Base-by-base conservation (phyloP, 1,139 yeast species). In the Pneumocystis wakefieldiae region DNA sequence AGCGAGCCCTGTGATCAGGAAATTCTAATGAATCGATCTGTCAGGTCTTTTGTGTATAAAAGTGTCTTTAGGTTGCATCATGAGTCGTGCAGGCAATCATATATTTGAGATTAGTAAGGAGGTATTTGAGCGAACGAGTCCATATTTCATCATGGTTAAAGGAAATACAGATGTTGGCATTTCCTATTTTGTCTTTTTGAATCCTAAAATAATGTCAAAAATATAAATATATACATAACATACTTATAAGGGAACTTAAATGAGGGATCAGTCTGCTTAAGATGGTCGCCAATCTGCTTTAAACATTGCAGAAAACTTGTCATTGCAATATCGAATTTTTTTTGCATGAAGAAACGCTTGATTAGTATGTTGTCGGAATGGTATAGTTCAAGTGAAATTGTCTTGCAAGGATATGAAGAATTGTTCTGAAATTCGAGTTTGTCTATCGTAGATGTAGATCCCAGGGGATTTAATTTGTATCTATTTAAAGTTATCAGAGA, bases 81-180 rank as follows among this genome's bases (percentile, higher is more conserved):
- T 10, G 32, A 24, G 55, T 59, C 12, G 39, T 75, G 65, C 71
- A 75, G 19, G 78, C 78, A 55, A 76, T 68, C 14, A 76, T 72
- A 78, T 78, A 76, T 64, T 76, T 75, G 32, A 76, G 71, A 64
- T 91, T 83, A 0, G 94, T 87, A 62, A 92, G 76, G 19, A 91
- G 77, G 70, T 84, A 86, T 70, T 87, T 86, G 74, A 96, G 91
- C 0, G 96, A 91, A 42, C 84, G 82, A 0, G 97, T 89, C 98
- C 98, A 92, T 35, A 41, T 63, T 53, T 65, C 67, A 67, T 86
- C 89, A 59, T 83, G 82, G 70, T 85, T 86, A 0, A 85, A 80
- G 1, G 80, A 75, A 1, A 89, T 80, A 63, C 85, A 77, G 17
- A 92, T 86, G 65, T 89, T 83, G 66, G 83, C 81, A 0, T 88